Evolutionary conservation across 345 rosid species (phyloP).

Genomic region (Salix arbutifolia): DNA sequence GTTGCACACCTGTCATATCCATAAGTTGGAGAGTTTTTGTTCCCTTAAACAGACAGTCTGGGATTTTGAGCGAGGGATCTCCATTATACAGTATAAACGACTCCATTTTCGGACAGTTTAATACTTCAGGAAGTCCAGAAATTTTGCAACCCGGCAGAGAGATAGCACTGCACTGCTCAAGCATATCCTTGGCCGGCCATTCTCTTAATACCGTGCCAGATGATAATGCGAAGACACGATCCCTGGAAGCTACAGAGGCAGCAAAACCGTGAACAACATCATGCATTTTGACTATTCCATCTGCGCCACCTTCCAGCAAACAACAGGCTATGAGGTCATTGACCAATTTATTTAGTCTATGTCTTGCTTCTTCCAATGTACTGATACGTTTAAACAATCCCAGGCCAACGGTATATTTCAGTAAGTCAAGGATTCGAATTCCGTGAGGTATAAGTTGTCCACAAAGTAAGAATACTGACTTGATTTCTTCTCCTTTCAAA

Average conservation of each 20-base stretch:
- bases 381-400: conserved; percentile 1
- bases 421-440: background rate
- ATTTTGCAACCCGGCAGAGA: background rate
- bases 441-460: background rate
- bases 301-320: conserved; percentile 3
- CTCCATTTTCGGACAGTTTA: conserved; percentile 14
- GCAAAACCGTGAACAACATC: conserved; percentile 19
- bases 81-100: background rate
- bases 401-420: conserved; percentile 13
- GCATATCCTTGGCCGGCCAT: background rate
- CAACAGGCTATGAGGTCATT: conserved; percentile 15
- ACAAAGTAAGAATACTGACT: background rate
- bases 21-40: conserved; percentile 9
- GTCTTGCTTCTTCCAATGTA: conserved; percentile 4
- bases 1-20: background rate
- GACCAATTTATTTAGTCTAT: background rate
- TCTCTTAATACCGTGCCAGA: background rate
- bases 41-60: background rate
- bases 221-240: background rate
- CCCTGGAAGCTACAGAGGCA: conserved; percentile 1
- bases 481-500: conserved; percentile 1
- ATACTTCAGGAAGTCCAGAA: background rate
- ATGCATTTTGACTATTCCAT: conserved; percentile 17
- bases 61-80: background rate
- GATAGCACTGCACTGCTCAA: background rate